These are phyloP conservation scores for Dactylis glomerata DNA, from an alignment of 176 grass and related monocot species.

Conservation along the genomic window DNA sequence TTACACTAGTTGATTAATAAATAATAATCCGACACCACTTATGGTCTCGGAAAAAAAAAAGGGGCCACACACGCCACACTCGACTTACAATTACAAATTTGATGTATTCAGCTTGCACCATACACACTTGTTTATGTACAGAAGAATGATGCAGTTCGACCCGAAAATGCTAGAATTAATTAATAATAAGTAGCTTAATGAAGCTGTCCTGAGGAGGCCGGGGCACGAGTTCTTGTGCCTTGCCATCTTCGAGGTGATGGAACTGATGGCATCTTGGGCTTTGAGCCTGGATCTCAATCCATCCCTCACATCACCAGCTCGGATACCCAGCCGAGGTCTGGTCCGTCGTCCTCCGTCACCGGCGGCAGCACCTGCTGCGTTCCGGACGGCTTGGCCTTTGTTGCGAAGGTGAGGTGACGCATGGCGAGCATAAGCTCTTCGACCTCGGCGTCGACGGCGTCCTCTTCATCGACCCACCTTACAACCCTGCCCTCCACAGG, in stretches of 20 bases:
- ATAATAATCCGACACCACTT: conserved; percentile 20
- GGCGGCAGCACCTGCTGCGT: conserved; percentile 13
- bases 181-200: conserved; percentile 6
- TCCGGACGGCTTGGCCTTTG: conserved; percentile 28
- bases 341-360: conserved; percentile 49
- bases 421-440: conserved; percentile 65
- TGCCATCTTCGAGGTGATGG: not conserved
- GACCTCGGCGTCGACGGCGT: conserved; percentile 33
- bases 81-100: conserved; percentile 19
- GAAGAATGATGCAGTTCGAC: conserved; percentile 51
- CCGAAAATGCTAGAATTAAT: conserved; percentile 4
- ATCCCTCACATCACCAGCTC: conserved; percentile 59
- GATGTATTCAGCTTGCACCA: conserved; percentile 12
- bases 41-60: not conserved
- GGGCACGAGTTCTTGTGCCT: not conserved
- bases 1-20: not conserved
- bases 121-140: conserved; percentile 47
- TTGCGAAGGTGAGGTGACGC: conserved; percentile 61
- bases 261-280: not conserved
- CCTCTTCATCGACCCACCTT: conserved; percentile 15
- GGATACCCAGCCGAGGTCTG: conserved; percentile 83
- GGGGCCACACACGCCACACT: conserved; percentile 6
- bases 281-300: too few species aligned
- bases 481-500: conserved; percentile 29
- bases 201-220: not conserved